These are phyloP conservation scores for Desmodesmus armatus DNA, from an alignment of 139 green algal species.

Conservation along the genomic window DNA sequence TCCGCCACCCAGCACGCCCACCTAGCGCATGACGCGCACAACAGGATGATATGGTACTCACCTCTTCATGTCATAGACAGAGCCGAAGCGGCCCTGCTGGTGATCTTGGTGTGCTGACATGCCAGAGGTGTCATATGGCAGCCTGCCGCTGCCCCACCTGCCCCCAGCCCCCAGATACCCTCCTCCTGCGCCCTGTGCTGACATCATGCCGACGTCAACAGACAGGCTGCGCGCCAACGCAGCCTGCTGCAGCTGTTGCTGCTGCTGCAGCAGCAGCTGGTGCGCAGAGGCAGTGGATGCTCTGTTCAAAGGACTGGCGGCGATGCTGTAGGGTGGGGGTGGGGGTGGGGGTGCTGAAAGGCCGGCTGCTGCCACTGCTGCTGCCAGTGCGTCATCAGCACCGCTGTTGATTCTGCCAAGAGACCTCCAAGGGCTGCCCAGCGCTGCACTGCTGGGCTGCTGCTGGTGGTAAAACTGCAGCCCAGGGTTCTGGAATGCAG, in stretches of 20 bases:
- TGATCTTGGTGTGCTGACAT: background rate
- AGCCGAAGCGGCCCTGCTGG: conserved; percentile 4
- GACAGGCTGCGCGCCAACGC: conserved; percentile 10
- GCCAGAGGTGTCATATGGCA: no score
- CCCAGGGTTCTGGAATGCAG: background rate
- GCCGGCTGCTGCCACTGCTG: background rate
- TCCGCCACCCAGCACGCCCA: background rate
- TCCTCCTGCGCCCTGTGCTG: background rate
- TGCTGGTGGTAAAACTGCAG: background rate
- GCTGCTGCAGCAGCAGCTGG: conserved; percentile 39
- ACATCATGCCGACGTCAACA: background rate
- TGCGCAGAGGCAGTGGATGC: background rate
- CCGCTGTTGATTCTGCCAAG: background rate
- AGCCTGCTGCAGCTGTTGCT: conserved; percentile 36
- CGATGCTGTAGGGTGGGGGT: background rate
- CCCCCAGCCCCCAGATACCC: background rate
- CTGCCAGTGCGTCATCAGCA: conserved; percentile 2
- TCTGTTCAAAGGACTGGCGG: background rate
- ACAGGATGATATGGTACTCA: background rate
- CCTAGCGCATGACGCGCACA: background rate
- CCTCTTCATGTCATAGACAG: conserved; percentile 48
- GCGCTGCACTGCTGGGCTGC: conserved; percentile 18
- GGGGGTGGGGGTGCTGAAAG: background rate
- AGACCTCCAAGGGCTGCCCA: background rate
- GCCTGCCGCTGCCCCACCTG: background rate